A percentile compares a stretch with the other conserved stretches of the same genome.
Conservation (phyloP, 306 rosid genomes). For the Pueraria montana region DNA sequence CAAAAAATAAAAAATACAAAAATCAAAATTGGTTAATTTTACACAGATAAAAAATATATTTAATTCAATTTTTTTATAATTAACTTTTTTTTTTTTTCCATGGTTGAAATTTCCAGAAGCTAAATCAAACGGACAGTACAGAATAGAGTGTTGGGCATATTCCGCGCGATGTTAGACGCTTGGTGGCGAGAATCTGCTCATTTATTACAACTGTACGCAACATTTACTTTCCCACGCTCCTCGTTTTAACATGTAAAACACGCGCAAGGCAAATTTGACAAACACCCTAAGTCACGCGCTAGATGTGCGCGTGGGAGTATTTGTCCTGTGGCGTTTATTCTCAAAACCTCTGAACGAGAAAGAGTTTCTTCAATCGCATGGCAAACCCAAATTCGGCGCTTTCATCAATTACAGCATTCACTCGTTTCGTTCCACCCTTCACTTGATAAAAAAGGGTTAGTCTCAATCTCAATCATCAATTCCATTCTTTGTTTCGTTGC, state of each 20-base stretch:
- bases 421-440: conserved; percentile 16
- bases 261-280: neutral
- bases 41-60: too few relatives aligned
- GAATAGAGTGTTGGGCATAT: neutral
- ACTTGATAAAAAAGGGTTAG: conserved; percentile 3
- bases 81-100: too few relatives aligned
- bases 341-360: neutral
- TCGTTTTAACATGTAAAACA: neutral
- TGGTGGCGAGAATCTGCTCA: neutral
- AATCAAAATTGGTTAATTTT: too few relatives aligned
- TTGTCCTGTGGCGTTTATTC: neutral
- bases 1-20: too few relatives aligned
- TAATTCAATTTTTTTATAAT: too few relatives aligned
- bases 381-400: conserved; percentile 14
- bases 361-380: conserved; percentile 26
- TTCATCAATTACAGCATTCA: neutral
- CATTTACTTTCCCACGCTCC: neutral
- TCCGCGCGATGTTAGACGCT: neutral
- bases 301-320: neutral
- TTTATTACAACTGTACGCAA: neutral
- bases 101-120: neutral
- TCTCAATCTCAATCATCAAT: neutral
- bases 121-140: neutral
- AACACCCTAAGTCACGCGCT: neutral
- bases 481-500: conserved; percentile 9